Evolutionary conservation across 129 eudicot genomes (phyloP), one percentile per base, ranked within the genome.

Genomic region (Centaurea solstitialis): DNA sequence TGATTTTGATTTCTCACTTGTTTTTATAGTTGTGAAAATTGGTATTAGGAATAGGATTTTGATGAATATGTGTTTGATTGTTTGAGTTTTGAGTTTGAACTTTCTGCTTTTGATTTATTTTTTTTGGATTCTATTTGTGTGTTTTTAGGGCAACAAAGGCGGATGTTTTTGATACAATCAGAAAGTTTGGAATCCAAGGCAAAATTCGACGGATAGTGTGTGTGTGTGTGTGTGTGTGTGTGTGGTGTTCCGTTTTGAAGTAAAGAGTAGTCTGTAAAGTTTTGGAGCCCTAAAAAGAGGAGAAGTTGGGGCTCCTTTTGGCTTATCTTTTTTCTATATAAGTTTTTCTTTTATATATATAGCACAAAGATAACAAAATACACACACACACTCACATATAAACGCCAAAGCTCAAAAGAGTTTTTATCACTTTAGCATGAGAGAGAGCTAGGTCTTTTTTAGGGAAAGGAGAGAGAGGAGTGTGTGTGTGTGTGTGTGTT

Each of bases 391-490:
- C 57, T 53, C 45, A 59, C 85, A 70, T 82, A 77, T 83, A 83
- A 83, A 64, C 81, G 8, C 79, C 79, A 78, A 57, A 57, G 65
- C 65, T 1, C 65, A 57, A 77, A 83, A 85, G 86, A 80, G 87
- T 75, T 70, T 75, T 70, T 76, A 76, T 80, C 33, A 70, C 89
- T 86, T 86, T 86, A 90, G 91, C 88, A 93, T 93, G 98, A 91
- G 57, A 91, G 57, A 87, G 83, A 79, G 79, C 83, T 85, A 35
- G 81, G 82, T 13, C 76, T 53, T 28, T 40, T 43, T 64, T 28
- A 26, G 50, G 64, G 57, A 85, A 74, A 80, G 78, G 68, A 76
- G 77, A 82, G 79, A 78, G 82, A 72, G 59, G 15, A 7, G 53
- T 69, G n/a, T 20, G 53, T 69, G n/a, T 45, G 53, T 26, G 30